phyloP scores from a whole-genome alignment of 1,284 basidiomycete species.

The Amylostereum chailletii region DNA sequence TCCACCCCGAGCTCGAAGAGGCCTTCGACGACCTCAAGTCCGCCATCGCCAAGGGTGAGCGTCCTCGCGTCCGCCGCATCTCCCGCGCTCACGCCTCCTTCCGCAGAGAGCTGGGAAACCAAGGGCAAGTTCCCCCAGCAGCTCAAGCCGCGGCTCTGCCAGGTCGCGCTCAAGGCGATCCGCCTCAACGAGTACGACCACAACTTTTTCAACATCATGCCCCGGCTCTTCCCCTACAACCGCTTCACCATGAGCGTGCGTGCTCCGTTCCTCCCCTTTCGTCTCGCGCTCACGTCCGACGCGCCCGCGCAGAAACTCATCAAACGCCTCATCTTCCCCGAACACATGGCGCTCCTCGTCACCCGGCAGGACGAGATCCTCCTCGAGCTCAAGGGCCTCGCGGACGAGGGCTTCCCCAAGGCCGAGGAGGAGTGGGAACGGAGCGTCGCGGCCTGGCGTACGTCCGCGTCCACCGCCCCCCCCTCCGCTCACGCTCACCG shows the following conservation, averaged over 20 bases:
- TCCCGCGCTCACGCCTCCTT: background rate
- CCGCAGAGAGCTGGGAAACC: conserved; percentile 54
- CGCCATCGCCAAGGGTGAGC: conserved; percentile 50
- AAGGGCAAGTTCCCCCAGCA: conserved; percentile 85
- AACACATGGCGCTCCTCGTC: conserved; percentile 55
- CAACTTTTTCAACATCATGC: conserved; percentile 86
- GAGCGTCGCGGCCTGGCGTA: conserved; percentile 57
- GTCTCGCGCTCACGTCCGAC: background rate
- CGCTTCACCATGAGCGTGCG: conserved; percentile 79
- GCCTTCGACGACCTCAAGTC: conserved; percentile 55
- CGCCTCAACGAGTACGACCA: conserved; percentile 84
- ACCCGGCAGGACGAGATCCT: conserved; percentile 59
- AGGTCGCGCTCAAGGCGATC: conserved; percentile 74
- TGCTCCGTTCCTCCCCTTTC: conserved; percentile 6
- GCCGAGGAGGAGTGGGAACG: conserved; percentile 70
- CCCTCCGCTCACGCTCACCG: background rate
- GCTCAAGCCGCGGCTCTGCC: conserved; percentile 67
- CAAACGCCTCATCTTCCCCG: conserved; percentile 67
- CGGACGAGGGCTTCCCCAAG: conserved; percentile 54
- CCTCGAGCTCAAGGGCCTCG: conserved; percentile 45
- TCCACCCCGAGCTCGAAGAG: conserved; percentile 61
- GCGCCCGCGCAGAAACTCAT: conserved; percentile 58
- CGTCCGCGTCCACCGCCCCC: conserved; percentile 14
- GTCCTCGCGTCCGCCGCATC: background rate
- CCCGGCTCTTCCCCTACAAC: conserved; percentile 86